These are phyloP conservation scores for Eucalyptus leucophloia DNA, from an alignment of 345 rosid species.

Conservation along the genomic window DNA sequence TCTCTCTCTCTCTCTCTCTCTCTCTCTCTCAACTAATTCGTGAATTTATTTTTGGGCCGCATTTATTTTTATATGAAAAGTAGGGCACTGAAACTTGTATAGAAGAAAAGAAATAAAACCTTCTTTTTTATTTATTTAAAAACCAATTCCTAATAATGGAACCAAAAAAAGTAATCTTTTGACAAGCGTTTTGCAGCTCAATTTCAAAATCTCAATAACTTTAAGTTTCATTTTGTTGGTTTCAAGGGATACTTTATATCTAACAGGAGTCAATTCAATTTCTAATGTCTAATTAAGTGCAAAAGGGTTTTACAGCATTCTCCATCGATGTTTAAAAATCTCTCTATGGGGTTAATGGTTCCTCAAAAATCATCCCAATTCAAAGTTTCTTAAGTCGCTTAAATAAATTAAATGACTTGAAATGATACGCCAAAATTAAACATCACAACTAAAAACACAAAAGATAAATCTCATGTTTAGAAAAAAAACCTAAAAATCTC, in stretches of 20 bases:
- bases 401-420: not conserved
- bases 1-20: not conserved
- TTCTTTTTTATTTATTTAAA: not conserved
- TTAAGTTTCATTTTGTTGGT: not conserved
- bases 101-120: not conserved
- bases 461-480: not conserved
- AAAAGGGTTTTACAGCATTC: rapidly evolving
- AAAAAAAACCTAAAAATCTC: not conserved
- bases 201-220: not conserved
- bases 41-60: not conserved
- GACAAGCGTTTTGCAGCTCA: not conserved
- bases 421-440: not conserved
- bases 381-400: not conserved
- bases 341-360: not conserved
- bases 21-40: not conserved
- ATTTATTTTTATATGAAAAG: not conserved
- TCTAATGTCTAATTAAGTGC: not conserved
- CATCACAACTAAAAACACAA: not conserved
- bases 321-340: not conserved
- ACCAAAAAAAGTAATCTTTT: not conserved
- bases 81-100: not conserved
- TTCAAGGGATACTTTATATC: not conserved
- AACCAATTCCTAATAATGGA: not conserved
- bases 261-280: rapidly evolving
- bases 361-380: not conserved